phyloP scores from a whole-genome alignment of 768 basidiomycete genomes.

The Mycena floridula region DNA sequence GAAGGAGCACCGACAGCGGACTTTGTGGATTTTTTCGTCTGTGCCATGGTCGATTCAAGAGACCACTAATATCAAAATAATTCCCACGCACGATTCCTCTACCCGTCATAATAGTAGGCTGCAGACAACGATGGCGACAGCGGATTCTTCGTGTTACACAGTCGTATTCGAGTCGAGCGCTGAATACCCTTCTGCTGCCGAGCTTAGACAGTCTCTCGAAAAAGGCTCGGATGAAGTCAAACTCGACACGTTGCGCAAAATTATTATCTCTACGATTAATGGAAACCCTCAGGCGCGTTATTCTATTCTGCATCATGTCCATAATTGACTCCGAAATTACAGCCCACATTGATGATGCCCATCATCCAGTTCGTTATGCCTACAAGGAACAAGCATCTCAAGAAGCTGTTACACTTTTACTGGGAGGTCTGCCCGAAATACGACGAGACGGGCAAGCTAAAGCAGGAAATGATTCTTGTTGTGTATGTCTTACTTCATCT shows the following conservation, averaged over 20 bases:
- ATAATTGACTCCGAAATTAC: neutral
- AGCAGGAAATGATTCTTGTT: constrained; percentile 99
- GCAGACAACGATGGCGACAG: too few relatives aligned
- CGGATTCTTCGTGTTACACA: constrained; percentile 72
- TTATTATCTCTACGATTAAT: constrained; percentile 91
- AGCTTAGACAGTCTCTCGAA: constrained; percentile 78
- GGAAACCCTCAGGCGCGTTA: constrained; percentile 80
- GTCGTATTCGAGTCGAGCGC: constrained; percentile 67
- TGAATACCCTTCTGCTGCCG: constrained; percentile 75
- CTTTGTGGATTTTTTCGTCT: constrained; percentile 14
- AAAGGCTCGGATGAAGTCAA: constrained; percentile 97
- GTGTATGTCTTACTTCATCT: constrained; percentile 54
- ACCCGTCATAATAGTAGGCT: too few relatives aligned
- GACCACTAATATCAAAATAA: too few relatives aligned
- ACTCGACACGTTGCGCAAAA: constrained; percentile 90
- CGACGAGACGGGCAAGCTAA: constrained; percentile 93
- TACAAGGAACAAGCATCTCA: constrained; percentile 89
- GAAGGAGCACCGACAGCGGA: constrained; percentile 48
- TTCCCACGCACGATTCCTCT: too few relatives aligned
- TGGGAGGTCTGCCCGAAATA: constrained; percentile 99
- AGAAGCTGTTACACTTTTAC: constrained; percentile 94
- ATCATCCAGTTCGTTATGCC: constrained; percentile 98
- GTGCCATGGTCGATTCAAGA: too few relatives aligned
- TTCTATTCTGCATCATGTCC: neutral
- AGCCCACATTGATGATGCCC: constrained; percentile 95